Evolutionary conservation across 2,329 filamentous ascomycete genomes (phyloP).

Genomic region (Penicillium brasilianum): DNA sequence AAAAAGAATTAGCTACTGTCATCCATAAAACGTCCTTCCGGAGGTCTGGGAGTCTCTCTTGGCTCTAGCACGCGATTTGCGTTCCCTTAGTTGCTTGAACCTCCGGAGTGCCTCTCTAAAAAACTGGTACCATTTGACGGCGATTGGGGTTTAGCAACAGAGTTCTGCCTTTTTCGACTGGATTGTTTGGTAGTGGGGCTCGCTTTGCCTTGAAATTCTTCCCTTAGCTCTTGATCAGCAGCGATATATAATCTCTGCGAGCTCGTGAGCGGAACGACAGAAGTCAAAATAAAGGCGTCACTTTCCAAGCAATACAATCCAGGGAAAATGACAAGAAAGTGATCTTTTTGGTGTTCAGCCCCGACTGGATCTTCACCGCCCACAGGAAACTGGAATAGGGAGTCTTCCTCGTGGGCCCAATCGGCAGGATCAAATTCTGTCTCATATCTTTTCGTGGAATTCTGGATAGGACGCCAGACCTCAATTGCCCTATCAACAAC

Average conservation of each 20-base stretch:
- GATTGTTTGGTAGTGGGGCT: slow-evolving; percentile 10
- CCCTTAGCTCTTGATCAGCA: slow-evolving; percentile 11
- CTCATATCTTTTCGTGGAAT: slow-evolving; percentile 15
- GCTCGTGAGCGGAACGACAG: slow-evolving; percentile 12
- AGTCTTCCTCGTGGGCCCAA: background rate
- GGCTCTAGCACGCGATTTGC: slow-evolving; percentile 1
- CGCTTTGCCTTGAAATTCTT: slow-evolving; percentile 6
- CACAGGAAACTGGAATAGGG: background rate
- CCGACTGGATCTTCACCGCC: slow-evolving; percentile 1
- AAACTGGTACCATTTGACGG: slow-evolving; percentile 3
- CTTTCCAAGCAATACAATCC: slow-evolving; percentile 10
- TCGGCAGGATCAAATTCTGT: slow-evolving; percentile 11
- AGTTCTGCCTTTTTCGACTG: slow-evolving; percentile 14
- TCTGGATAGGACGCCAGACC: slow-evolving; percentile 17
- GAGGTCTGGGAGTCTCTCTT: background rate
- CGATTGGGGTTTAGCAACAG: slow-evolving; percentile 11
- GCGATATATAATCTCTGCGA: slow-evolving; percentile 9
- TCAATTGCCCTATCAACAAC: slow-evolving; percentile 12
- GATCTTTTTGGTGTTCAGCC: slow-evolving; percentile 6
- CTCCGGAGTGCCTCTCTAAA: slow-evolving; percentile 9
- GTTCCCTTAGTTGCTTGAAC: slow-evolving; percentile 7
- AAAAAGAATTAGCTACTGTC: background rate
- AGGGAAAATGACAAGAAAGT: slow-evolving; percentile 13
- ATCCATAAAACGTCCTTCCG: background rate
- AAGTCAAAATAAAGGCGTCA: slow-evolving; percentile 12